Percentiles rank a stretch among this genome's conserved stretches.
Evolutionary conservation across 768 basidiomycete genomes (phyloP).

Genomic region (Hydnum rufescens): DNA sequence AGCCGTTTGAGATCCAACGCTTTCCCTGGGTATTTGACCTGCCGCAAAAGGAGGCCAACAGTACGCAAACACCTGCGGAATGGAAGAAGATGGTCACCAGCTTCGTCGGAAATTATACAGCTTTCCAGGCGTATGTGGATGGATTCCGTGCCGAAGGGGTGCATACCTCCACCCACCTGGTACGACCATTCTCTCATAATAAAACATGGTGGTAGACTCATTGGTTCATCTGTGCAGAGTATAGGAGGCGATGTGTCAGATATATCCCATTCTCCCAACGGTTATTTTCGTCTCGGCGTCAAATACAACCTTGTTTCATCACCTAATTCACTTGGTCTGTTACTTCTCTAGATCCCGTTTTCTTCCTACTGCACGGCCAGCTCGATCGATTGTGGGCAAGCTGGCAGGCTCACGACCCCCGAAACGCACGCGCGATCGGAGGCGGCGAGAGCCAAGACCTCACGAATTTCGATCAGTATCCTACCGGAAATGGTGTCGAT

Average conservation of each 20-base stretch:
- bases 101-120: neutral
- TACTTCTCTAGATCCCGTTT: neutral
- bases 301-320: too few relatives aligned
- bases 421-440: neutral
- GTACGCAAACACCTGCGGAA: neutral
- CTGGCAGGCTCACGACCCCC: constrained; percentile 1
- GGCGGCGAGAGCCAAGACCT: neutral
- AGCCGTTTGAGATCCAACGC: constrained; percentile 3
- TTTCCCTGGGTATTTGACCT: neutral
- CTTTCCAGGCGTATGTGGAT: neutral
- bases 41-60: neutral
- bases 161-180: neutral
- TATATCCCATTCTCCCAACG: constrained; percentile 1
- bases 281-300: too few relatives aligned
- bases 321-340: neutral
- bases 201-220: neutral
- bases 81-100: neutral
- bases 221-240: neutral
- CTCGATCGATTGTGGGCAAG: constrained; percentile 4
- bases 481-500: neutral
- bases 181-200: neutral
- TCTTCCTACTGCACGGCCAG: constrained; percentile 2
- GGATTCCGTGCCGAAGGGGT: neutral
- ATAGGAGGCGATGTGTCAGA: constrained; percentile 1
- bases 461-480: neutral